These are phyloP conservation scores for Amylocarpus encephaloides DNA, from an alignment of 2,329 filamentous ascomycete species.

Conservation along the genomic window DNA sequence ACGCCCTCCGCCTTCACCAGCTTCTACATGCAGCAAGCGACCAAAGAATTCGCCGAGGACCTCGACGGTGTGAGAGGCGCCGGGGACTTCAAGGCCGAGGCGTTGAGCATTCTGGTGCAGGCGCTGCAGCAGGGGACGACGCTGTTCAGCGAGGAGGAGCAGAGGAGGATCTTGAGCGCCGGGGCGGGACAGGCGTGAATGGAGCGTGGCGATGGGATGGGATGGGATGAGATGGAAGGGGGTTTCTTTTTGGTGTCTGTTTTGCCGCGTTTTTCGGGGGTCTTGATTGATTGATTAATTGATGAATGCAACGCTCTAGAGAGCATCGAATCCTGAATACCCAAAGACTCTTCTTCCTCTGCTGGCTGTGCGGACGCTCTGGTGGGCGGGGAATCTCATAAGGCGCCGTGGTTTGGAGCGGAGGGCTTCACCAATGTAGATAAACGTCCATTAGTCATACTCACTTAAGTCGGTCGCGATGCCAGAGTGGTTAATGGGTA, in stretches of 20 bases:
- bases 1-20: conserved; percentile 43
- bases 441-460: neutral
- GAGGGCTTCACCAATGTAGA: neutral
- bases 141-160: conserved; percentile 52
- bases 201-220: no score
- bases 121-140: conserved; percentile 62
- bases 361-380: no score
- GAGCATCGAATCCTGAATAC: no score
- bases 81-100: conserved; percentile 63
- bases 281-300: no score
- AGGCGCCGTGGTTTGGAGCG: no score
- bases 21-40: conserved; percentile 64
- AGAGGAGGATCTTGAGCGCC: conserved; percentile 29
- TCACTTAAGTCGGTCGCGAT: conserved; percentile 4
- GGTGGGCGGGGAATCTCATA: no score
- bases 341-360: no score
- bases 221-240: neutral
- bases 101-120: conserved; percentile 58
- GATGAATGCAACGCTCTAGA: no score
- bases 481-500: conserved; percentile 19
- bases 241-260: neutral
- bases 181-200: conserved; percentile 1
- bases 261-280: neutral
- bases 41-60: conserved; percentile 67
- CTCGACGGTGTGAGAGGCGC: conserved; percentile 63